Base-by-base conservation (phyloP, 2,329 filamentous ascomycete genomes). In the Pseudocercospora fijiensis region DNA sequence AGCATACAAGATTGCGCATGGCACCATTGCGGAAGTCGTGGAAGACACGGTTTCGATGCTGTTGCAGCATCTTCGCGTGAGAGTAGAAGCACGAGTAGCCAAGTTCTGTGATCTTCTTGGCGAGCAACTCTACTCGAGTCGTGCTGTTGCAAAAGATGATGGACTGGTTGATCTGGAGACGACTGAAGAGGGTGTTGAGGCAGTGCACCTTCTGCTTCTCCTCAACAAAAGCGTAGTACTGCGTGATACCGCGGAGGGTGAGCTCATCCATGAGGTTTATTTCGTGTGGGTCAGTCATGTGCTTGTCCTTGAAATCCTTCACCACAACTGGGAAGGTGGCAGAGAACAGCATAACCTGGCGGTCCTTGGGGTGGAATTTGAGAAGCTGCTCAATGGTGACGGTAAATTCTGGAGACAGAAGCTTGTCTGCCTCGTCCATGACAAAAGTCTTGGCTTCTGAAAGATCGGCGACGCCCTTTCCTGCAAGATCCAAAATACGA, bases 61-160 rank as follows among this genome's bases (percentile, higher is more conserved):
- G 90, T 79, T 99, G 95, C 53, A 95, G 87, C 95, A 99, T 99
- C 76, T 93, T 92, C 58, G 95, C 95, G 78, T 99, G 95, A 71
- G 94, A 98, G 82, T 99, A 99, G 82, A 98, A 99, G 82, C 95
- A 99, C 0, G 95, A 99, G 80, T 99, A 99, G 69, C 95, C 95
- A 69, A 99, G 87, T 78, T 99, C 96, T 55, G 96, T 99, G 75
- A 99, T 99, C 80, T 99, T 99, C 85, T 99, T 99, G 57, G 95
- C 95, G 26, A 99, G 86, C 59, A 99, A 85, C 80, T 99, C 95
- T 65, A 99, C 95, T 69, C 95, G 91, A 78, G 98, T 98, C 60
- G 95, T 99, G 45, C 95, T 99, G 80, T 99, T 99, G 82, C 95
- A 99, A 83, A 99, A 99, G 77, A 99, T 99, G 82, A 99, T 99